A percentile compares a stretch with the other conserved stretches of the same genome.
Evolutionary conservation across 2,329 filamentous ascomycete genomes (phyloP).

Genomic region (Fusarium sp.): DNA sequence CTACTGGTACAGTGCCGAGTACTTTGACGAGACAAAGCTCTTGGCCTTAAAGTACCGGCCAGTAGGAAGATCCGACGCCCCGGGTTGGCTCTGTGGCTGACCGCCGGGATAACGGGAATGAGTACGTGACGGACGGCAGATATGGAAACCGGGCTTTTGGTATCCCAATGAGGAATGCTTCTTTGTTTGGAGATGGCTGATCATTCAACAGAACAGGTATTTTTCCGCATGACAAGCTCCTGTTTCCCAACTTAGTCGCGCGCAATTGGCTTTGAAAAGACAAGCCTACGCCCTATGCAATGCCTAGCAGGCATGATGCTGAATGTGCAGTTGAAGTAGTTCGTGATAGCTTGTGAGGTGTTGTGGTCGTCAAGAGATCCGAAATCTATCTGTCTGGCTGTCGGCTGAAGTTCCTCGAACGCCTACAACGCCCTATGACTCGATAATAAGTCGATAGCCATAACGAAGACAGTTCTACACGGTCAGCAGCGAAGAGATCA

Average conservation of each 20-base stretch:
- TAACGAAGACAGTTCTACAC: neutral
- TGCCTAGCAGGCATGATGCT: neutral
- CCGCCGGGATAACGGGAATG: neutral
- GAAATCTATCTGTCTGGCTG: neutral
- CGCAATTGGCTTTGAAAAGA: neutral
- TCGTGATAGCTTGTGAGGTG: neutral
- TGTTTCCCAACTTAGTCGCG: neutral
- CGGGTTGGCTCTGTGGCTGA: slow-evolving; percentile 1
- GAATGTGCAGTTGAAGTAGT: neutral
- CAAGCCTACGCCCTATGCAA: neutral
- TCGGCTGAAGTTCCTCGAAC: neutral
- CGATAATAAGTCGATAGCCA: neutral
- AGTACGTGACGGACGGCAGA: neutral
- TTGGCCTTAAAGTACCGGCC: neutral
- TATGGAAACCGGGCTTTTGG: neutral
- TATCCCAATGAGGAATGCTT: neutral
- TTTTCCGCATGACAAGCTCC: no score
- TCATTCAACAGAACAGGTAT: no score
- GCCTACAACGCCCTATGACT: neutral
- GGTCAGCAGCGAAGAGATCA: neutral
- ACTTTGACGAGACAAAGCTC: neutral
- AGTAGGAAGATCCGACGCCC: neutral
- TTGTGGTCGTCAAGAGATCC: neutral
- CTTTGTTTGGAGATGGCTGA: neutral
- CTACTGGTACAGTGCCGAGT: neutral